A percentile compares a stretch with the other conserved stretches of the same genome.
phyloP scores from a whole-genome alignment of 306 rosid genomes.

The Malus fusca region DNA sequence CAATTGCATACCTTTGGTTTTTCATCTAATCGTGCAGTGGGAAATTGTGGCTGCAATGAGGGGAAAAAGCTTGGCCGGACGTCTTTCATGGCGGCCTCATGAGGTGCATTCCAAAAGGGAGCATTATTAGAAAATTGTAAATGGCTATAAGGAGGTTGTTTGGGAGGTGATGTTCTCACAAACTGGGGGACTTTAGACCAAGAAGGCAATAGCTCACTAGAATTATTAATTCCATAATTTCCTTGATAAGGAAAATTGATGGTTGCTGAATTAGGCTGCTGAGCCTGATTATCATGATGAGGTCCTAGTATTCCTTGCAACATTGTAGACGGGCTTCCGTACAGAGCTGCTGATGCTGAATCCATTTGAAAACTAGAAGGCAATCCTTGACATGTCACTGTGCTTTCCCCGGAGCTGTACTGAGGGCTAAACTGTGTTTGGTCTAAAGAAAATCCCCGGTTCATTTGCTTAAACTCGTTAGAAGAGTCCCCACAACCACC shows the following conservation, averaged over 20 bases:
- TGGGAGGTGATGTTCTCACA: conserved; percentile 70
- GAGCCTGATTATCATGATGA: conserved; percentile 28
- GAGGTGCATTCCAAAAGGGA: conserved; percentile 85
- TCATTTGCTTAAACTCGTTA: conserved; percentile 41
- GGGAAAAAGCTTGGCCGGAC: conserved; percentile 53
- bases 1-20: conserved; percentile 60
- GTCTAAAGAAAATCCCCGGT: conserved; percentile 61
- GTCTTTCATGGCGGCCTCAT: conserved; percentile 53
- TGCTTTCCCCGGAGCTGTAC: conserved; percentile 71
- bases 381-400: conserved; percentile 52
- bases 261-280: conserved; percentile 25
- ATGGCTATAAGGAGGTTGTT: conserved; percentile 42
- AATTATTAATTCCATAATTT: conserved; percentile 42
- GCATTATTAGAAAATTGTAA: conserved; percentile 79
- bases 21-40: conserved; percentile 39
- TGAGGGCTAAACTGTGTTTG: conserved; percentile 68
- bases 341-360: conserved; percentile 33
- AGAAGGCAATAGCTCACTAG: conserved; percentile 41
- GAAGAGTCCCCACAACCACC: conserved; percentile 32
- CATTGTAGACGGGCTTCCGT: conserved; percentile 51
- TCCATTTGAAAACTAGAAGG: conserved; percentile 47
- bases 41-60: conserved; percentile 54
- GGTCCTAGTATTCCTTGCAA: conserved; percentile 65
- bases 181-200: conserved; percentile 64
- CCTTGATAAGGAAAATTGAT: conserved; percentile 35